Conservation (phyloP, 2,329 filamentous ascomycete genomes). For the Nothopassalora personata region DNA sequence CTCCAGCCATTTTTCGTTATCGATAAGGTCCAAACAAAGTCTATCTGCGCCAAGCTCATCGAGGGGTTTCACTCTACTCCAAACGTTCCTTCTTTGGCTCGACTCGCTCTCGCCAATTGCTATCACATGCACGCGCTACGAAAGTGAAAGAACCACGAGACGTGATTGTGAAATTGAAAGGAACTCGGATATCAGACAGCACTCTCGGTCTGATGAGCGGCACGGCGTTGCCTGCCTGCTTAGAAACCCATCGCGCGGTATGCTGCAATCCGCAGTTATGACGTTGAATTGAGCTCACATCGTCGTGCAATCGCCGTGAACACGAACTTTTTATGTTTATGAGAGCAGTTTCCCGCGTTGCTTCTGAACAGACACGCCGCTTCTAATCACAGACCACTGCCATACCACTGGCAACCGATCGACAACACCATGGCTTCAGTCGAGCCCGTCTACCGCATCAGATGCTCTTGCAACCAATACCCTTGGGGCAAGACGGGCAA, state of each 20-base stretch:
- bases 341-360: background rate
- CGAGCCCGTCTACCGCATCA: slow-evolving; percentile 49
- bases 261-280: background rate
- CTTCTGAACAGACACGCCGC: background rate
- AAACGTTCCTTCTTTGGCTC: background rate
- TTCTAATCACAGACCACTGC: background rate
- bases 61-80: too few species aligned
- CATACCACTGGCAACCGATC: background rate
- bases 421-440: slow-evolving; percentile 38
- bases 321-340: background rate
- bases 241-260: background rate
- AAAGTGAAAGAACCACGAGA: background rate
- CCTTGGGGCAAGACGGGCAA: slow-evolving; percentile 66
- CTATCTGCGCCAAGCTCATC: too few species aligned
- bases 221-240: background rate
- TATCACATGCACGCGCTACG: background rate
- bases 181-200: too few species aligned
- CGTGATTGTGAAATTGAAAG: too few species aligned
- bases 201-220: too few species aligned
- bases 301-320: background rate
- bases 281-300: background rate
- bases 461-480: slow-evolving; percentile 57
- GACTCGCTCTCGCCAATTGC: background rate
- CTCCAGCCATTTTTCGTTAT: background rate
- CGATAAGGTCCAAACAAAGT: slow-evolving; percentile 3